Evolutionary conservation across 192 early-diverging fungal species (phyloP).

Genomic region (Rhizophlyctis rosea): DNA sequence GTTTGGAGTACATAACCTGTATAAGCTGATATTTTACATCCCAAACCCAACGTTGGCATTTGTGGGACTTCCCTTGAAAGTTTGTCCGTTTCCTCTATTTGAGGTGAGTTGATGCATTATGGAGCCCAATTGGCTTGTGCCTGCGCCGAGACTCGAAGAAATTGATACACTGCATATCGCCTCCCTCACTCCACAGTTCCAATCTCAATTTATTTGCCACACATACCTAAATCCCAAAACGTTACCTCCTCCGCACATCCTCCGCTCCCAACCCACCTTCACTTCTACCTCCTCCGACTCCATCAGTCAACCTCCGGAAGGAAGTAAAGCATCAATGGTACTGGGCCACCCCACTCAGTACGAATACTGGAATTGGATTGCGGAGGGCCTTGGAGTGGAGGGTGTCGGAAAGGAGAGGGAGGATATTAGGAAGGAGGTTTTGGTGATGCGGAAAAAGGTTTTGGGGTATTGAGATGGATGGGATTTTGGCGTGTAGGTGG

Average conservation of each 20-base stretch:
- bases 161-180: too few species aligned
- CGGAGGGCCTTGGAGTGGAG: not conserved
- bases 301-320: not conserved
- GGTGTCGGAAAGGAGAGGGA: not conserved
- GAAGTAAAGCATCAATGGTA: not conserved
- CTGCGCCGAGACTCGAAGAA: not conserved
- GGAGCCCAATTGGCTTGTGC: not conserved
- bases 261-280: not conserved
- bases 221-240: too few species aligned
- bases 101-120: too few species aligned
- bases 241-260: too few species aligned
- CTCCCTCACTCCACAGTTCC: not conserved
- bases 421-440: not conserved
- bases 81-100: slow-evolving; percentile 59
- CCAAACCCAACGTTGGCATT: slow-evolving; percentile 39
- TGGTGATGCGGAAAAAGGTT: not conserved
- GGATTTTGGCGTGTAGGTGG: too few species aligned
- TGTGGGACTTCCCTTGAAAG: slow-evolving; percentile 52
- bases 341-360: not conserved
- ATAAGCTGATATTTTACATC: not conserved
- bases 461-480: slow-evolving; percentile 1
- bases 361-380: not conserved
- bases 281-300: not conserved
- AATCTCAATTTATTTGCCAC: not conserved
- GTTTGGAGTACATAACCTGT: not conserved